phyloP scores from a whole-genome alignment of 768 basidiomycete genomes.

The Termitomyces sp. region DNA sequence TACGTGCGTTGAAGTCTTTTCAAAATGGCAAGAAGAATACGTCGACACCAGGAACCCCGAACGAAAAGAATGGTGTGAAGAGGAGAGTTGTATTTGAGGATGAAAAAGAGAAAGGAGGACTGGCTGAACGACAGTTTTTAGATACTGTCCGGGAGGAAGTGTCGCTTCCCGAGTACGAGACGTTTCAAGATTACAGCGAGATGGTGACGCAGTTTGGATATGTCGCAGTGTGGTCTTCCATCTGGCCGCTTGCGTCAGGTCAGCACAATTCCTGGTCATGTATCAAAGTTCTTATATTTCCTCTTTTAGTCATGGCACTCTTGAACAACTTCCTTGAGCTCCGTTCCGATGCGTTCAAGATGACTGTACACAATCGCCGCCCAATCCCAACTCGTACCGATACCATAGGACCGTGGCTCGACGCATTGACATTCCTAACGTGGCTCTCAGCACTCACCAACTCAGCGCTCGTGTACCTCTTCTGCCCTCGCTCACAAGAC shows the following conservation, averaged over 20 bases:
- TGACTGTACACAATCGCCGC: slow-evolving; percentile 76
- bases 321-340: slow-evolving; percentile 92
- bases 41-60: slow-evolving; percentile 9
- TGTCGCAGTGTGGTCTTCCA: slow-evolving; percentile 85
- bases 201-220: slow-evolving; percentile 98
- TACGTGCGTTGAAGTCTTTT: slow-evolving; percentile 51
- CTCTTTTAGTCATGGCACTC: slow-evolving; percentile 61
- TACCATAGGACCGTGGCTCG: slow-evolving; percentile 93
- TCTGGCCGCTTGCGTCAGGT: slow-evolving; percentile 90
- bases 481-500: slow-evolving; percentile 34
- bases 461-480: slow-evolving; percentile 87
- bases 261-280: slow-evolving; percentile 13
- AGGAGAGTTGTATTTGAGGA: slow-evolving; percentile 74
- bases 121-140: slow-evolving; percentile 75
- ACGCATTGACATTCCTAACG: slow-evolving; percentile 79
- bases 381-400: slow-evolving; percentile 87
- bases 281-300: not conserved
- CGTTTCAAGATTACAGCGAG: slow-evolving; percentile 89
- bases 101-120: slow-evolving; percentile 47
- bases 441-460: slow-evolving; percentile 90
- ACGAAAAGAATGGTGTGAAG: slow-evolving; percentile 30
- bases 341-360: slow-evolving; percentile 93
- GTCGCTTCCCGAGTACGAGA: slow-evolving; percentile 71
- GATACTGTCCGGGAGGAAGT: slow-evolving; percentile 74
- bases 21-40: slow-evolving; percentile 36